phyloP scores from a whole-genome alignment of 2,329 filamentous ascomycete species.

The Colletotrichum liriopes region DNA sequence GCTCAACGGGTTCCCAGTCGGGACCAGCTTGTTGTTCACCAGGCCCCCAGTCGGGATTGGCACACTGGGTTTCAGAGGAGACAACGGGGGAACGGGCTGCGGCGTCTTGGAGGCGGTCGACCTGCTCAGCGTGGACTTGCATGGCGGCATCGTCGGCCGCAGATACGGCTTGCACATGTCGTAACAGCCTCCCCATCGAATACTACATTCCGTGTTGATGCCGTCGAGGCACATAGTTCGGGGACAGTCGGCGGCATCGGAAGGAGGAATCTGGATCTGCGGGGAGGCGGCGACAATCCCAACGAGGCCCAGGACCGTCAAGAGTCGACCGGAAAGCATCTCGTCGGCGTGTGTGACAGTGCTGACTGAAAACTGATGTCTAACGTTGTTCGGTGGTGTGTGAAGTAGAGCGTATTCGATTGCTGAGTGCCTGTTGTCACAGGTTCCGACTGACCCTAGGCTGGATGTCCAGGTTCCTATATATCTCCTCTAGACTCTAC shows the following conservation, averaged over 20 bases:
- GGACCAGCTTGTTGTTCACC: neutral
- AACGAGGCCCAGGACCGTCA: conserved; percentile 25
- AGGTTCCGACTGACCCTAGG: neutral
- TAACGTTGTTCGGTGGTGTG: neutral
- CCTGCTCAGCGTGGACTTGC: conserved; percentile 21
- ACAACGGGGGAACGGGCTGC: neutral
- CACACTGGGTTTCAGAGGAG: neutral
- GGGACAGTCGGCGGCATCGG: conserved; percentile 27
- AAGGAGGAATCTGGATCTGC: conserved; percentile 7
- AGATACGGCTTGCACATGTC: conserved; percentile 46
- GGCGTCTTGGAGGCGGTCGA: conserved; percentile 1
- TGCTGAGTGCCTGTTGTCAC: neutral
- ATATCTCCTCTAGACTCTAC: conserved; percentile 17
- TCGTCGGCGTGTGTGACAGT: neutral
- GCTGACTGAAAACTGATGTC: too few relatives aligned
- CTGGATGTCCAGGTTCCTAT: conserved; percentile 18
- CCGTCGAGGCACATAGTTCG: conserved; percentile 48
- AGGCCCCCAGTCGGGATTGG: neutral
- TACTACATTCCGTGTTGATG: conserved; percentile 48
- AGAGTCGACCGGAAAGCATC: conserved; percentile 29
- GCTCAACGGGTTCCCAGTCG: neutral
- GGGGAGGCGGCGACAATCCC: conserved; percentile 32
- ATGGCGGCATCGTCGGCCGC: conserved; percentile 38
- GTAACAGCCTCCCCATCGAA: conserved; percentile 51
- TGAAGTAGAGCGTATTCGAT: neutral